Base-by-base conservation (phyloP, 2,329 filamentous ascomycete species). In the Esteya vermicola region DNA sequence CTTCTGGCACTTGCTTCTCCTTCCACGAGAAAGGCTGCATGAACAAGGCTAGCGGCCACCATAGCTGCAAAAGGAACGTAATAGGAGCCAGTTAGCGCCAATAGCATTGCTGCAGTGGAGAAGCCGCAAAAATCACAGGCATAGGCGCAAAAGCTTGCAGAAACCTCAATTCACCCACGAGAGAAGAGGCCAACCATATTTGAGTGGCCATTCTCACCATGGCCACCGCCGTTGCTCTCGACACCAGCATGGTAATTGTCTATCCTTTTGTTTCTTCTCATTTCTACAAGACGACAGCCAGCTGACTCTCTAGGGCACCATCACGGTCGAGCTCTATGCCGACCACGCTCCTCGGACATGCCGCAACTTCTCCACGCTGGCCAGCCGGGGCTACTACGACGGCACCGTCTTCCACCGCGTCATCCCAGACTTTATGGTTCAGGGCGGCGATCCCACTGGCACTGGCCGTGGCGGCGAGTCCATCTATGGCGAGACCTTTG, bases 351-450 rank as follows among this genome's bases (percentile, higher is more conserved):
- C 91, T 30, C 84, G 80, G 58, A 88, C 86, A 20, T 93, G 85
- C 72, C 73, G 71, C 45, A 94, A 96, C 70, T 96, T 96, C 64
- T 58, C 70, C 21, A 83, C 81, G 5, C 83, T 96, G 39, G 76
- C 78, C 18, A 65, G 72, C 46, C 73, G 86, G 50, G 84, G 84
- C 50, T 96, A 95, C 73, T 98, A 94, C 72, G 75, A 91, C 64
- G 67, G 63, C 56, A 75, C 83, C 44, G 64, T 88, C 54, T 89
- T 96, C 70, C 91, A 96, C 67, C 86, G 91, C 57, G 79, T 96
- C 51, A 96, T 98, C 54, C 78, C 85, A 39, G 77, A 85, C 61
- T 98, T 98, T 68, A 96, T 98, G 89, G 71, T 93, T 43, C 89
- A 96, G 64, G 84, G 81, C 46, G 88, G 89, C 43, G 91, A 98